Conservation (phyloP, 2,329 filamentous ascomycete genomes). For the Colletotrichum orchidophilum region DNA sequence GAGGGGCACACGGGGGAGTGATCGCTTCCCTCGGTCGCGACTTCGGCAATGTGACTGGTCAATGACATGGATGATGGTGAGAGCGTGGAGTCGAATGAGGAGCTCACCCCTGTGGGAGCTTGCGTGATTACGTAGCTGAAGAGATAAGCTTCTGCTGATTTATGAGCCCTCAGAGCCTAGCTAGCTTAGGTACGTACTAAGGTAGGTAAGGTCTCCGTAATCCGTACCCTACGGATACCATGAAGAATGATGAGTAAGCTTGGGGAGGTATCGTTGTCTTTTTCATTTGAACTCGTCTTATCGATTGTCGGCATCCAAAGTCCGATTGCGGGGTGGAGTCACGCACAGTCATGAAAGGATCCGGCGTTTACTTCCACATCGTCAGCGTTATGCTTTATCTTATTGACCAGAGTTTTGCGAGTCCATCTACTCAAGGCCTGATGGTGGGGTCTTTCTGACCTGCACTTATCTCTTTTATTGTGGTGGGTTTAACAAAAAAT, state of each 20-base stretch:
- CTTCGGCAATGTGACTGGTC: conserved; percentile 28
- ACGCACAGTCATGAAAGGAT: background rate
- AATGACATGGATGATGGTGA: conserved; percentile 31
- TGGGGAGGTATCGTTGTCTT: background rate
- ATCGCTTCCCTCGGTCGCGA: conserved; percentile 28
- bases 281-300: background rate
- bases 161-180: background rate
- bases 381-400: background rate
- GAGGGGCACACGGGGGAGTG: conserved; percentile 3
- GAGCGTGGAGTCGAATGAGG: conserved; percentile 31
- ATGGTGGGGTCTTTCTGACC: too few relatives aligned
- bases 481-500: too few relatives aligned
- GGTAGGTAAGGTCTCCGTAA: too few relatives aligned
- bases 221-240: too few relatives aligned
- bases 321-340: background rate
- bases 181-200: too few relatives aligned
- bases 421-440: too few relatives aligned
- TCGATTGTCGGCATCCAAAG: background rate
- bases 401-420: background rate
- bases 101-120: conserved; percentile 25
- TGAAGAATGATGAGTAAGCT: background rate
- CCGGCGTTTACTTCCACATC: background rate
- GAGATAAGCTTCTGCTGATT: conserved; percentile 16
- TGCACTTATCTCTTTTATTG: too few relatives aligned
- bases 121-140: conserved; percentile 27